Base-by-base conservation (phyloP, 2,329 filamentous ascomycete species). In the Apiospora malaysiana region DNA sequence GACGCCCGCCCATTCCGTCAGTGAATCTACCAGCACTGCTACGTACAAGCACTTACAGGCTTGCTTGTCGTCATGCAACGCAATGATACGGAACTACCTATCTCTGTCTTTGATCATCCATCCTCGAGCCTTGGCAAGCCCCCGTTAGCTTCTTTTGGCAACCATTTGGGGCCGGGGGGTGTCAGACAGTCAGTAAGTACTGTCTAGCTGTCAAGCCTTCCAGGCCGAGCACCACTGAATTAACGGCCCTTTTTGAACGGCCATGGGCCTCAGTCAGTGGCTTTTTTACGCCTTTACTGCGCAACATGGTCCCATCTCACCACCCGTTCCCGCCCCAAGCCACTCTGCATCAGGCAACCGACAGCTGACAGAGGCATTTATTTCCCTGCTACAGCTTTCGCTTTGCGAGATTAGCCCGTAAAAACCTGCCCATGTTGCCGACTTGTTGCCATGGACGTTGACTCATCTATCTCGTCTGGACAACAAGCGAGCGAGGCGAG, bases 21-120 rank as follows among this genome's bases (percentile, higher is more conserved):
- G 51, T 32, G n/a, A n/a, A n/a, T n/a, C n/a, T n/a, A n/a, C n/a
- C n/a, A n/a, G n/a, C n/a, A n/a, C n/a, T n/a, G n/a, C n/a, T n/a
- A n/a, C n/a, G n/a, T n/a, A n/a, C n/a, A n/a, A n/a, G n/a, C n/a
- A n/a, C n/a, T n/a, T n/a, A n/a, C n/a, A n/a, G n/a, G n/a, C n/a
- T n/a, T n/a, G n/a, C n/a, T 40, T 63, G 56, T 63, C 56, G 56
- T 63, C 56, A 63, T 63, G 56, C 56, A 63, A 63, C 56, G 56
- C 56, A 63, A 63, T 63, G 32, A 10, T 63, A 63, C 56, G 18
- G 56, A 63, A 63, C 56, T 63, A 63, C n/a, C 18, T 45, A 32
- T 32, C 32, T 56, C 32, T 56, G 49, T 23, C 56, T 63, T 5
- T 63, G 56, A 12, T 40, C 27, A 63, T n/a, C 32, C 27, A 63